A percentile compares a stretch with the other conserved stretches of the same genome.
Evolutionary conservation across 805 yeast species (phyloP).

Genomic region (Blastobotrys attinorum): DNA sequence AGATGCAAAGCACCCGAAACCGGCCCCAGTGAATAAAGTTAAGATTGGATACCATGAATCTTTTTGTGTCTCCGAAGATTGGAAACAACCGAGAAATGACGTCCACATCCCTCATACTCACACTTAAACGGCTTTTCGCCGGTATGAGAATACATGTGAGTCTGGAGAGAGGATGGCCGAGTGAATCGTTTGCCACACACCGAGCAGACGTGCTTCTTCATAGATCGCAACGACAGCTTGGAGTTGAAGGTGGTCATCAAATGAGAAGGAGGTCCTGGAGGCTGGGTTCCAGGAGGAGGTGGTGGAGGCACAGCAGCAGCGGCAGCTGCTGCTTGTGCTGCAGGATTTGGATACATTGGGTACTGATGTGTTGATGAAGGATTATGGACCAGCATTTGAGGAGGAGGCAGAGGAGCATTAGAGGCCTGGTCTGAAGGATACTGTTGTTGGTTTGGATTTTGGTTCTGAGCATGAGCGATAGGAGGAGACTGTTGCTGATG

Average conservation of each 20-base stretch:
- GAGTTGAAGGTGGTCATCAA: conserved; percentile 21
- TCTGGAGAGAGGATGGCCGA: conserved; percentile 74
- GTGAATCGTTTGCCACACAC: conserved; percentile 74
- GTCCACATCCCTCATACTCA: conserved; percentile 60
- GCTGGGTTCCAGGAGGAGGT: conserved; percentile 1
- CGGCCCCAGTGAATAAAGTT: background rate
- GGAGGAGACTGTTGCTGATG: conserved; percentile 7
- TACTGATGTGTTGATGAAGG: too few relatives aligned
- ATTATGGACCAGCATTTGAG: conserved; percentile 8
- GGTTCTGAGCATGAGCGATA: background rate
- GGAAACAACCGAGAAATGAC: conserved; percentile 67
- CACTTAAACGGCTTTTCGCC: conserved; percentile 70
- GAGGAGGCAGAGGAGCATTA: conserved; percentile 2
- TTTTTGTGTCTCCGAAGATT: conserved; percentile 79
- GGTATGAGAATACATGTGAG: conserved; percentile 76
- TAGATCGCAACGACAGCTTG: conserved; percentile 14
- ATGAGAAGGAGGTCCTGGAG: conserved; percentile 18
- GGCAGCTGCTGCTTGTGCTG: conserved; percentile 3
- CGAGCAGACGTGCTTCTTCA: conserved; percentile 29
- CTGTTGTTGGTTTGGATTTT: background rate
- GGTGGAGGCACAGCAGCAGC: conserved; percentile 1
- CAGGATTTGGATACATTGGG: conserved; percentile 2
- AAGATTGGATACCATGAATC: conserved; percentile 37
- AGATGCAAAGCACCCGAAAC: background rate
- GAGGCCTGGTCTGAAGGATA: conserved; percentile 2